Conservation (phyloP, 768 basidiomycete species). For the Agaricus blazei region DNA sequence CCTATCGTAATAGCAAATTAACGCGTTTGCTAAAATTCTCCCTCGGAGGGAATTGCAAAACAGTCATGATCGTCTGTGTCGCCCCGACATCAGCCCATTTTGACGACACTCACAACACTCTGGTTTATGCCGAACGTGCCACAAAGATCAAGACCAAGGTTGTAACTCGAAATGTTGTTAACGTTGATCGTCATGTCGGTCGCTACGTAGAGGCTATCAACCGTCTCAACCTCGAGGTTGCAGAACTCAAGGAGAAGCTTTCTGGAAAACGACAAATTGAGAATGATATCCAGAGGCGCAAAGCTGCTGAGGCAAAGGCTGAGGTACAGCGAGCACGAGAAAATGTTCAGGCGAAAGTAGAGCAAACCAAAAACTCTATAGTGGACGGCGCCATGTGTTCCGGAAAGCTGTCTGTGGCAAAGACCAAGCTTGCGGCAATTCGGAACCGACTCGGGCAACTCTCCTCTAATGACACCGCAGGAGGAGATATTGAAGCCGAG, state of each 20-base stretch:
- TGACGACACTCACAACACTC: slow-evolving; percentile 98
- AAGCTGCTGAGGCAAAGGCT: slow-evolving; percentile 60
- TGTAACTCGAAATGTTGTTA: slow-evolving; percentile 90
- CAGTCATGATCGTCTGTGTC: slow-evolving; percentile 98
- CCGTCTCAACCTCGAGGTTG: slow-evolving; percentile 77
- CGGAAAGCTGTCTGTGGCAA: slow-evolving; percentile 67
- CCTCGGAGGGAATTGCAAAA: slow-evolving; percentile 97
- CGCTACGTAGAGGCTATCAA: slow-evolving; percentile 95
- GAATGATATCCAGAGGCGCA: slow-evolving; percentile 58
- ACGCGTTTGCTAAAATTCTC: slow-evolving; percentile 97
- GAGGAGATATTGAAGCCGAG: slow-evolving; percentile 60
- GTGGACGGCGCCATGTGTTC: slow-evolving; percentile 71
- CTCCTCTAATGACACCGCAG: slow-evolving; percentile 30
- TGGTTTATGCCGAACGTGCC: slow-evolving; percentile 95
- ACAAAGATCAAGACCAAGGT: slow-evolving; percentile 99
- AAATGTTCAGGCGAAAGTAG: slow-evolving; percentile 67
- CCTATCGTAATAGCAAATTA: slow-evolving; percentile 97
- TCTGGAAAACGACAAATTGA: slow-evolving; percentile 64
- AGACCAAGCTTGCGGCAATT: slow-evolving; percentile 61
- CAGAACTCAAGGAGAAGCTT: slow-evolving; percentile 81
- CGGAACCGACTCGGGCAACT: slow-evolving; percentile 57
- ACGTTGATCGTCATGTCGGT: slow-evolving; percentile 91
- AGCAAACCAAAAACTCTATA: slow-evolving; percentile 67
- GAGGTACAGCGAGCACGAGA: slow-evolving; percentile 72
- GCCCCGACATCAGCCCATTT: slow-evolving; percentile 94